Evolutionary conservation across 129 eudicot genomes (phyloP).

Genomic region (Daucus carota): DH1_v3.0 NC_030388.2:1642501-1643000

Average conservation of each 20-base stretch:
- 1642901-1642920: not conserved
- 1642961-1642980: not conserved
- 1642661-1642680: not conserved
- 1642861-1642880: conserved; percentile 6
- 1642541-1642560: too few species aligned
- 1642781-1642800: not conserved
- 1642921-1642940: not conserved
- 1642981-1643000: too few species aligned
- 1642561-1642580: too few species aligned
- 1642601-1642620: too few species aligned
- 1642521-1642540: too few species aligned
- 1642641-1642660: not conserved
- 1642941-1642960: not conserved
- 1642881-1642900: not conserved
- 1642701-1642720: not conserved
- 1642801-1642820: not conserved
- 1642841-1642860: not conserved
- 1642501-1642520: too few species aligned
- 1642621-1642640: not conserved
- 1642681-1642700: not conserved
- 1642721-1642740: not conserved
- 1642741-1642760: not conserved
- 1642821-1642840: not conserved
- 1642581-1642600: too few species aligned
- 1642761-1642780: not conserved